Evolutionary conservation across 1,284 basidiomycete species (phyloP).

Genomic region (Clitocybe nebularis): DNA sequence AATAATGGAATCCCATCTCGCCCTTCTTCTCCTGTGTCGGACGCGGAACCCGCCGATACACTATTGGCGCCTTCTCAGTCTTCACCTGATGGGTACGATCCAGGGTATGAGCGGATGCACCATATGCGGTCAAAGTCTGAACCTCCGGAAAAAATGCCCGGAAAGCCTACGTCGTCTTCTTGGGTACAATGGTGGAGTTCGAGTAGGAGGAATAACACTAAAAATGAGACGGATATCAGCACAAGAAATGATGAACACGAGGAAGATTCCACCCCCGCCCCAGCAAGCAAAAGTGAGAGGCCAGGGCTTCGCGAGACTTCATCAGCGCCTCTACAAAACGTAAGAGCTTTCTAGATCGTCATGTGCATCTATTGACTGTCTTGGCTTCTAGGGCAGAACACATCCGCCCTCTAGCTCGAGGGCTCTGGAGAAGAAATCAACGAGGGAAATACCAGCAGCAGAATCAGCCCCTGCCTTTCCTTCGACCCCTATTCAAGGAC

Average conservation of each 20-base stretch:
- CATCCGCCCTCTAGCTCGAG: background rate
- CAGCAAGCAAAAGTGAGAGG: conserved; percentile 17
- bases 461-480: conserved; percentile 35
- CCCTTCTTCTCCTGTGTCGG: conserved; percentile 26
- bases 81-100: conserved; percentile 19
- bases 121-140: conserved; percentile 36
- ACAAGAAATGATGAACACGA: conserved; percentile 8
- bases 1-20: conserved; percentile 27
- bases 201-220: conserved; percentile 35
- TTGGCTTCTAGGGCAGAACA: background rate
- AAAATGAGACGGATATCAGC: conserved; percentile 11
- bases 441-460: conserved; percentile 23
- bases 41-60: conserved; percentile 23
- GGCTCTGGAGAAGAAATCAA: conserved; percentile 6
- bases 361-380: background rate
- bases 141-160: conserved; percentile 27
- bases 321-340: conserved; percentile 24
- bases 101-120: conserved; percentile 16
- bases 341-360: conserved; percentile 4
- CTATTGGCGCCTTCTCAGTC: conserved; percentile 7
- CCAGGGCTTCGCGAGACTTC: conserved; percentile 25
- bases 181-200: conserved; percentile 80
- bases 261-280: conserved; percentile 5
- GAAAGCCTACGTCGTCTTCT: conserved; percentile 55
- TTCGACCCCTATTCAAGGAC: conserved; percentile 30